phyloP scores from a whole-genome alignment of 176 grass and related monocot genomes.

The Saccharum officinarum region DNA sequence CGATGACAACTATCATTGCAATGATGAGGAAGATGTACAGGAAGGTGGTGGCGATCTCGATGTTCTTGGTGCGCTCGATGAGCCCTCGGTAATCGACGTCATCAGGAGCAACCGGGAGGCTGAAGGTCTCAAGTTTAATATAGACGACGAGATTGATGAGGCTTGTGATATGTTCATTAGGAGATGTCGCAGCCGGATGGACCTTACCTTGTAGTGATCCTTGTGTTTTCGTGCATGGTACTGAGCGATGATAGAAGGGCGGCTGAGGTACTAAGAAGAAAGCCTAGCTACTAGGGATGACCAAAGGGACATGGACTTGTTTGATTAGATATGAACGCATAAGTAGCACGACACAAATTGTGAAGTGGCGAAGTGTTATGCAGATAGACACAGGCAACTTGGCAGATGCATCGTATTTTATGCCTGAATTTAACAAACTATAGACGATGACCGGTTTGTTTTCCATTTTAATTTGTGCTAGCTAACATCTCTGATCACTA shows the following conservation, averaged over 20 bases:
- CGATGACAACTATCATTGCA: conserved; percentile 10
- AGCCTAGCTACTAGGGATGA: neutral
- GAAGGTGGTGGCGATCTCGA: conserved; percentile 6
- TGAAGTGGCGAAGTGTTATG: too few relatives aligned
- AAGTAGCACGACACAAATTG: too few relatives aligned
- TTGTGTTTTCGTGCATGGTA: neutral
- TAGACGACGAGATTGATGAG: conserved; percentile 76
- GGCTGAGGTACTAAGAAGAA: neutral
- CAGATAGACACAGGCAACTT: neutral
- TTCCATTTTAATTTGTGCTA: neutral
- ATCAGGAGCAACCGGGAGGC: conserved; percentile 55
- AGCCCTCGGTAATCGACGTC: conserved; percentile 55
- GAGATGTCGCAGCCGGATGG: conserved; percentile 58
- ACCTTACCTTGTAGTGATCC: neutral
- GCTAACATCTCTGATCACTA: neutral
- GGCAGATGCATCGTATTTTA: neutral
- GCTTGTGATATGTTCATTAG: conserved; percentile 67
- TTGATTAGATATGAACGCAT: neutral
- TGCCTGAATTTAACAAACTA: neutral
- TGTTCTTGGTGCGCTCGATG: conserved; percentile 3
- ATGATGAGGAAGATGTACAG: neutral
- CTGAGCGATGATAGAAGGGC: neutral
- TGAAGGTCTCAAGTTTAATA: conserved; percentile 48
- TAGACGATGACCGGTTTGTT: neutral
- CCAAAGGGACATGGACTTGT: neutral